Evolutionary conservation across 345 rosid species (phyloP).

Genomic region (Eucalyptus erythrocorys): DNA sequence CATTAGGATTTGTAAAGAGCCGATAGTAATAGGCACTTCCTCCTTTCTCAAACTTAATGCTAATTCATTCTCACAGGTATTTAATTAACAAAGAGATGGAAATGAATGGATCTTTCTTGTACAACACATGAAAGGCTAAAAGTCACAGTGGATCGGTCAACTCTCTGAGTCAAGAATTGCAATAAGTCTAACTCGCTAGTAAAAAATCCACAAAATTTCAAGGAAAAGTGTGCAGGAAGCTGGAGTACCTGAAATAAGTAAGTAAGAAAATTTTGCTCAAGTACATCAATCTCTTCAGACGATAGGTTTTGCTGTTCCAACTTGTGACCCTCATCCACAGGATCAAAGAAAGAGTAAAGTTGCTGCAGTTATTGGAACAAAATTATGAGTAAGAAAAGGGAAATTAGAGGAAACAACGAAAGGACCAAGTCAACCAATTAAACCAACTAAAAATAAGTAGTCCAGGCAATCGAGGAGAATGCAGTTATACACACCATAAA

Average conservation of each 20-base stretch:
- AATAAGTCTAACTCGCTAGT: neutral
- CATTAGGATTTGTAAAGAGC: neutral
- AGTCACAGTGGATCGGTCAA: neutral
- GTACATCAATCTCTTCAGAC: conserved; percentile 50
- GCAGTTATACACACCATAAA: conserved; percentile 43
- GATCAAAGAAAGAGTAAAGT: conserved; percentile 88
- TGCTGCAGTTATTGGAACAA: conserved; percentile 33
- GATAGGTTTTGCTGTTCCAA: conserved; percentile 68
- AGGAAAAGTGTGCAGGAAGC: neutral
- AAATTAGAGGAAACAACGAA: neutral
- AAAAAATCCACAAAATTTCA: neutral
- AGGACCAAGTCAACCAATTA: neutral
- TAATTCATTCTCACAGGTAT: neutral
- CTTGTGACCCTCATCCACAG: conserved; percentile 61
- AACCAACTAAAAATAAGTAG: neutral
- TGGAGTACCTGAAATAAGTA: conserved; percentile 69
- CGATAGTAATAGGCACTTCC: neutral
- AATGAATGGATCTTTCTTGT: neutral
- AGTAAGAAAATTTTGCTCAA: conserved; percentile 79
- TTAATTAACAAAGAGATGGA: neutral
- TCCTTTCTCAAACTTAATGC: neutral
- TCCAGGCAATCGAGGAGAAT: neutral
- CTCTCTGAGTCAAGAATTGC: neutral
- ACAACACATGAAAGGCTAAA: neutral
- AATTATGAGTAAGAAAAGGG: neutral